Conservation (phyloP, 139 green algal genomes). For the Desmodesmus armatus region DNA sequence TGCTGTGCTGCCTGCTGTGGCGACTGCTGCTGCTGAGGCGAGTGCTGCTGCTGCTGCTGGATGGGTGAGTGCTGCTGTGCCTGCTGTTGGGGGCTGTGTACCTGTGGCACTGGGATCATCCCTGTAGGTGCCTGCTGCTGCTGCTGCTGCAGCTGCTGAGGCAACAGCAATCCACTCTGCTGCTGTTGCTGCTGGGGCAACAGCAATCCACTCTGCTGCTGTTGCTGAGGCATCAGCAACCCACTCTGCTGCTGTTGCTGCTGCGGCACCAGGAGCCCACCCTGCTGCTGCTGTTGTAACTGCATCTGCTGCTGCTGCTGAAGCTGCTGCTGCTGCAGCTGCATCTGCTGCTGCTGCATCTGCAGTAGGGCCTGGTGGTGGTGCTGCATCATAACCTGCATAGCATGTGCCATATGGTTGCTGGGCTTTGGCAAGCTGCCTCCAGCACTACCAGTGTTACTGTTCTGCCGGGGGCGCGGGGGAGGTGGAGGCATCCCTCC, state of each 20-base stretch:
- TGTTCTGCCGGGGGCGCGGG: neutral
- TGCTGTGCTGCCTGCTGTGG: neutral
- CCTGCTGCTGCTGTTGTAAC: neutral
- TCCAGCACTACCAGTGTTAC: neutral
- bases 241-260: conserved; percentile 23
- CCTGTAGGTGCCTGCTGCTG: neutral
- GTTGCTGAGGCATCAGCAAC: too few relatives aligned
- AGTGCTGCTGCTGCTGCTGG: neutral
- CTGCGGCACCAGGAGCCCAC: neutral
- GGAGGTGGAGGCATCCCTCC: conserved; percentile 36
- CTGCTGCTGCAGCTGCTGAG: neutral
- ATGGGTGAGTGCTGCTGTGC: neutral
- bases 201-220: neutral
- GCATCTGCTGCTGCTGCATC: too few relatives aligned
- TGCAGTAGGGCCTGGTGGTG: too few relatives aligned
- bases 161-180: neutral
- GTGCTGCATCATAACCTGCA: too few relatives aligned
- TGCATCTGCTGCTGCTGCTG: conserved; percentile 26
- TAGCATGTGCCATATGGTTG: neutral
- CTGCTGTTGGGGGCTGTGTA: neutral
- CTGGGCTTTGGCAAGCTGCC: neutral
- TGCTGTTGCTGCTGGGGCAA: neutral
- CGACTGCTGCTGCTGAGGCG: neutral
- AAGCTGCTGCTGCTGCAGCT: conserved; percentile 38
- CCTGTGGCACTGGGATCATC: neutral